These are phyloP conservation scores for Saccharomyces hybrid DNA, from an alignment of 1,139 yeast genomes.

Conservation along the genomic window DNA sequence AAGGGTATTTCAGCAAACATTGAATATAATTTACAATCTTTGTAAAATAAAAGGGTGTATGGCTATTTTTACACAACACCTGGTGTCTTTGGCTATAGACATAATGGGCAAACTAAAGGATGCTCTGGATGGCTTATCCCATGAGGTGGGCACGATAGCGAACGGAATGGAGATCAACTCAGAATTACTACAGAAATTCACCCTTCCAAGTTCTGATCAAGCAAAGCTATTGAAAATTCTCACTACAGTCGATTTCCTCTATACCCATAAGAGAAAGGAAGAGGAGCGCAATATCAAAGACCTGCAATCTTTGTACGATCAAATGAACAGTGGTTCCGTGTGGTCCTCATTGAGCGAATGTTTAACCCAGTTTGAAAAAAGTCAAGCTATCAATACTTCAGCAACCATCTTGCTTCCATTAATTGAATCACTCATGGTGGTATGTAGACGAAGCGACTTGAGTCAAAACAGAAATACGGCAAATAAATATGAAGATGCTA, in stretches of 20 bases:
- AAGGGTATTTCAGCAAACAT: slow-evolving; percentile 75
- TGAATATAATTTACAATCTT: slow-evolving; percentile 75
- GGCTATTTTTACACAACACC: slow-evolving; percentile 57
- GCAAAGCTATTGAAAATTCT: slow-evolving; percentile 75
- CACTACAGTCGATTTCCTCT: slow-evolving; percentile 83
- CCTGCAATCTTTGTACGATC: slow-evolving; percentile 55
- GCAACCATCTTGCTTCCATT: slow-evolving; percentile 80
- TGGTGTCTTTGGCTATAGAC: slow-evolving; percentile 57
- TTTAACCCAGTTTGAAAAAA: slow-evolving; percentile 40
- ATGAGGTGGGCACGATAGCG: slow-evolving; percentile 37
- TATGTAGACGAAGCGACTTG: slow-evolving; percentile 79
- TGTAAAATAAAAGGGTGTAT: slow-evolving; percentile 57
- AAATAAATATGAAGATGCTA: slow-evolving; percentile 47
- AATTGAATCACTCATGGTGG: slow-evolving; percentile 91
- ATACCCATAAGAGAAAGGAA: slow-evolving; percentile 33
- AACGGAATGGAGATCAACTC: slow-evolving; percentile 44
- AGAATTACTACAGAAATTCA: slow-evolving; percentile 55
- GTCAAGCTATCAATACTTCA: slow-evolving; percentile 47
- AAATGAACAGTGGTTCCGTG: slow-evolving; percentile 63
- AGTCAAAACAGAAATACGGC: slow-evolving; percentile 36
- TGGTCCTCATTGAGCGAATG: slow-evolving; percentile 88
- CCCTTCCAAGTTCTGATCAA: slow-evolving; percentile 79
- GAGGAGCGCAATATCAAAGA: slow-evolving; percentile 25
- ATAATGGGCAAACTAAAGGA: slow-evolving; percentile 51
- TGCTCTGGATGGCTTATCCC: slow-evolving; percentile 49